Percentiles rank a stretch among this genome's conserved stretches.
These are phyloP conservation scores for Ogataea ramenticola DNA, from an alignment of 805 yeast species.

Conservation along the genomic window DNA sequence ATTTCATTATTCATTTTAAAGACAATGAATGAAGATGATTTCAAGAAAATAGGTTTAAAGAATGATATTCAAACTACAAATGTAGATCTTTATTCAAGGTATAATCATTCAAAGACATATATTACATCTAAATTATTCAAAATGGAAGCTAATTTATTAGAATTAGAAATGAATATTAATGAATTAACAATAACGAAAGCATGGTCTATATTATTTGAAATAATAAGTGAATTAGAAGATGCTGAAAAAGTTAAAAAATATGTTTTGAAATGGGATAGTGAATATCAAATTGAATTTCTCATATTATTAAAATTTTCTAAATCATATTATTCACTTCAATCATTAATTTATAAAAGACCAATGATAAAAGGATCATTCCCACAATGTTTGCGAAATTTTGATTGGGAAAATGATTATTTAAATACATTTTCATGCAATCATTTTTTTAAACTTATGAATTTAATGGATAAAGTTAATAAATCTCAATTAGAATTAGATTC, in stretches of 20 bases:
- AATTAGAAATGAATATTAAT: neutral
- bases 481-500: neutral
- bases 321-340: neutral
- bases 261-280: neutral
- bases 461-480: neutral
- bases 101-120: neutral
- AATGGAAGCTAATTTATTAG: neutral
- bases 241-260: neutral
- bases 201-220: slow-evolving; percentile 1
- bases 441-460: neutral
- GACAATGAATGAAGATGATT: neutral
- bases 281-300: neutral
- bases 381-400: too few species aligned
- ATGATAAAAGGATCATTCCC: too few species aligned
- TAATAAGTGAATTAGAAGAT: neutral
- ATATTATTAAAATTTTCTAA: neutral
- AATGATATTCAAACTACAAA: neutral
- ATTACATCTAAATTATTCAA: neutral
- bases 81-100: neutral
- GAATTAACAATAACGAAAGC: neutral
- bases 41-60: neutral
- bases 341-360: neutral
- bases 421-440: too few species aligned
- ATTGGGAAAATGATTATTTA: neutral
- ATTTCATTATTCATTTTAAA: neutral